These are phyloP conservation scores for Epichloe aotearoae DNA, from an alignment of 2,329 filamentous ascomycete genomes.

Conservation along the genomic window DNA sequence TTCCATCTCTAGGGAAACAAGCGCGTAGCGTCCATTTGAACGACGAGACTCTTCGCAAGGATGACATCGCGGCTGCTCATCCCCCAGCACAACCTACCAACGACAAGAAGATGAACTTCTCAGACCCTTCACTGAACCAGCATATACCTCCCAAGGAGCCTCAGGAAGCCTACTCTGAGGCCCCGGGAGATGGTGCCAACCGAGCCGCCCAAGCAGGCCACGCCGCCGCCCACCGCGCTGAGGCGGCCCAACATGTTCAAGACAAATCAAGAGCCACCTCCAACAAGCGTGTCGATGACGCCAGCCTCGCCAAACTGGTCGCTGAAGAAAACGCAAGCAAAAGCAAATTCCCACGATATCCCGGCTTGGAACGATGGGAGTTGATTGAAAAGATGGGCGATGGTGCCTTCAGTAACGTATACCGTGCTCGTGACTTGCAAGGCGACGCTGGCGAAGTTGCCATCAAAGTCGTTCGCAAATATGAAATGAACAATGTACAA, in stretches of 20 bases:
- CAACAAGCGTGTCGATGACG: slow-evolving; percentile 36
- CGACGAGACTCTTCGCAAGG: slow-evolving; percentile 39
- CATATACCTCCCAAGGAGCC: slow-evolving; percentile 30
- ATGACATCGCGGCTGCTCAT: slow-evolving; percentile 34
- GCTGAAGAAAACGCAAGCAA: slow-evolving; percentile 82
- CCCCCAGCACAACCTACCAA: slow-evolving; percentile 41
- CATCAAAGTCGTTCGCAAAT: slow-evolving; percentile 98
- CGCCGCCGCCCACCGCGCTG: slow-evolving; percentile 48
- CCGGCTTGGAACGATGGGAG: slow-evolving; percentile 50
- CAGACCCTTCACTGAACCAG: slow-evolving; percentile 29
- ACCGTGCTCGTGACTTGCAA: slow-evolving; percentile 65
- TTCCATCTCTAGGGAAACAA: slow-evolving; percentile 59
- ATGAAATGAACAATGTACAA: slow-evolving; percentile 97
- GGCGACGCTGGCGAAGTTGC: slow-evolving; percentile 69
- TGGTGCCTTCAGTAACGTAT: slow-evolving; percentile 97
- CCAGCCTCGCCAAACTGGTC: slow-evolving; percentile 71
- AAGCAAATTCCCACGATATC: slow-evolving; percentile 62
- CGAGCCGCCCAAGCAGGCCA: slow-evolving; percentile 55
- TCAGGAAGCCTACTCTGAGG: slow-evolving; percentile 48
- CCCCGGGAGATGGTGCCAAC: slow-evolving; percentile 47
- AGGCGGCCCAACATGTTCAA: slow-evolving; percentile 43
- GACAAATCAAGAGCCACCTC: slow-evolving; percentile 12
- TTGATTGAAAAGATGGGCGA: slow-evolving; percentile 96
- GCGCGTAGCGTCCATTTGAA: slow-evolving; percentile 50
- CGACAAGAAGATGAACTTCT: slow-evolving; percentile 38